Percentiles rank a stretch among this genome's conserved stretches.
These are phyloP conservation scores for sunflower (Helianthus annuus) DNA, from an alignment of 129 eudicot species.

Conservation along the genomic window DNA sequence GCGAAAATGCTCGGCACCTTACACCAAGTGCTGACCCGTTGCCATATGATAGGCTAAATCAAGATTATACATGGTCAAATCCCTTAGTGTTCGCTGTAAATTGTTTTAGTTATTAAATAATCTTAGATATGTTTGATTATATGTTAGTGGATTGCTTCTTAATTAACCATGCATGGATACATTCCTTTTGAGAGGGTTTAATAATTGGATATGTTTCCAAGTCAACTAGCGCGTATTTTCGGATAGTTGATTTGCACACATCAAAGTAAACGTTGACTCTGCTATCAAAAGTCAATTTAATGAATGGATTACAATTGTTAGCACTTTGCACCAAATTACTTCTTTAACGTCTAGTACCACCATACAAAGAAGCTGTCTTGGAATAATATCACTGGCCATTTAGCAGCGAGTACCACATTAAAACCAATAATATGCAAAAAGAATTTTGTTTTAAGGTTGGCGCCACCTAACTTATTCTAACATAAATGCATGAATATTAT, in stretches of 20 bases:
- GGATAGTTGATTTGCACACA: not conserved
- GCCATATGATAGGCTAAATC: no score
- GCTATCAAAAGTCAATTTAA: conserved; percentile 10
- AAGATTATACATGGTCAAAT: no score
- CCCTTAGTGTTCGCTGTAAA: not conserved
- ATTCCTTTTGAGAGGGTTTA: not conserved
- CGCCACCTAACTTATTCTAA: not conserved
- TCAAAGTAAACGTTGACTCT: conserved; percentile 26
- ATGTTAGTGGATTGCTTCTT: not conserved
- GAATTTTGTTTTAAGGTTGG: conserved; percentile 10
- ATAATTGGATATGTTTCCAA: not conserved
- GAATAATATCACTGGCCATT: conserved; percentile 12
- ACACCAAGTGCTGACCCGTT: no score
- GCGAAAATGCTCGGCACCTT: no score
- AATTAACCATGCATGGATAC: not conserved
- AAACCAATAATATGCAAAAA: not conserved
- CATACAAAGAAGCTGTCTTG: not conserved
- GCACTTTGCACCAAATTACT: not conserved
- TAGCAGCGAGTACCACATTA: conserved; percentile 2
- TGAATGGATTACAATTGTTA: not conserved
- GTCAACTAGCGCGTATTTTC: not conserved
- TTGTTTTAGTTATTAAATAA: not conserved
- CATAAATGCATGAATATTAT: not conserved
- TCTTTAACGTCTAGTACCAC: not conserved
- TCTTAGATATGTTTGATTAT: no score